A percentile compares a stretch with the other conserved stretches of the same genome.
Evolutionary conservation across 352 stramenopile species (phyloP).

Genomic region (Hyaloperonospora arabidopsidis): DNA sequence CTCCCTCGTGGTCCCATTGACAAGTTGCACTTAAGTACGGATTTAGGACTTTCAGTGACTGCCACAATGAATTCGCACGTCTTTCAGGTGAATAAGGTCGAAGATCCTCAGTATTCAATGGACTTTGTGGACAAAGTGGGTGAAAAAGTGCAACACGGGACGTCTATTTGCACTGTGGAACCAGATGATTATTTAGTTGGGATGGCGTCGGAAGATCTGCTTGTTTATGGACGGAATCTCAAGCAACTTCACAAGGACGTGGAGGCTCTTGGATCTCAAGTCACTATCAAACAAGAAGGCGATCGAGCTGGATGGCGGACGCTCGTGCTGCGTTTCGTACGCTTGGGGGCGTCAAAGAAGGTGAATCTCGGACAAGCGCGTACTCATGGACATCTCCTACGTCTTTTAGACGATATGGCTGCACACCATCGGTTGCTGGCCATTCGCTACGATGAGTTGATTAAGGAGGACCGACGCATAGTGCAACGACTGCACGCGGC

Average conservation of each 20-base stretch:
- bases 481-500: slow-evolving; percentile 44
- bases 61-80: slow-evolving; percentile 42
- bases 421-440: slow-evolving; percentile 24
- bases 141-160: slow-evolving; percentile 8
- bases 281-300: slow-evolving; percentile 21
- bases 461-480: slow-evolving; percentile 28
- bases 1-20: slow-evolving; percentile 18
- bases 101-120: slow-evolving; percentile 20
- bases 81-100: slow-evolving; percentile 37
- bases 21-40: slow-evolving; percentile 13
- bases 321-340: slow-evolving; percentile 55
- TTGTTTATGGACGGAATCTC: slow-evolving; percentile 35
- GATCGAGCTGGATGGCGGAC: slow-evolving; percentile 12
- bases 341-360: slow-evolving; percentile 31
- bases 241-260: slow-evolving; percentile 42
- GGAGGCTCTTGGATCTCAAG: slow-evolving; percentile 9
- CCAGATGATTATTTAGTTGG: slow-evolving; percentile 90
- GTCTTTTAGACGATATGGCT: slow-evolving; percentile 39
- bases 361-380: slow-evolving; percentile 31
- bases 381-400: slow-evolving; percentile 43
- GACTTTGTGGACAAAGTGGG: slow-evolving; percentile 32
- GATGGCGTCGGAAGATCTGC: slow-evolving; percentile 45
- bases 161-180: slow-evolving; percentile 82
- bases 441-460: slow-evolving; percentile 35
- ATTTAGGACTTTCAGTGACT: slow-evolving; percentile 42